Evolutionary conservation across 441 rosid genomes (phyloP).

Genomic region (Populus tomentosa): DNA sequence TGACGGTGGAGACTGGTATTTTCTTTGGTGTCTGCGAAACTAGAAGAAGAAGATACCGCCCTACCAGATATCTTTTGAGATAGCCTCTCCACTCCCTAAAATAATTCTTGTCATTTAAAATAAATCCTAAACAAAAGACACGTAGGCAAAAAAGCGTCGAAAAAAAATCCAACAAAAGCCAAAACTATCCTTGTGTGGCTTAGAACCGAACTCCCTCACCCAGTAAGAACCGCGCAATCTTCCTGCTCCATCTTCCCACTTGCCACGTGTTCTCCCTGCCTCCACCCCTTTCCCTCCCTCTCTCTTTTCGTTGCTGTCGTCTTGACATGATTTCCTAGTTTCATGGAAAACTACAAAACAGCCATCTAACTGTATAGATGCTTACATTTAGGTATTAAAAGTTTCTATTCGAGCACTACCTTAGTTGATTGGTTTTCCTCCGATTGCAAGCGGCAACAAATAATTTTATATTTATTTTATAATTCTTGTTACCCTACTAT

Average conservation of each 20-base stretch:
- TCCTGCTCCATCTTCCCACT: conserved; percentile 19
- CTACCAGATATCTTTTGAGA: too few species aligned
- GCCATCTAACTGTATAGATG: not conserved
- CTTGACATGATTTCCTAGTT: not conserved
- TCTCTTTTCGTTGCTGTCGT: not conserved
- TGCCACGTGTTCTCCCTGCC: conserved; percentile 59
- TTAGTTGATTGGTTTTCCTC: too few species aligned
- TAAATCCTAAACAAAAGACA: not conserved
- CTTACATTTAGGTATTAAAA: not conserved
- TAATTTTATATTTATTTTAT: too few species aligned
- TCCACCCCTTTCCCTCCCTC: conserved; percentile 42
- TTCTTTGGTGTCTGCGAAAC: too few species aligned
- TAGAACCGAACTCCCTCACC: conserved; percentile 6
- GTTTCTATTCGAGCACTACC: not conserved
- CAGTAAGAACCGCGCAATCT: conserved; percentile 37
- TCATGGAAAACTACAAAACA: not conserved
- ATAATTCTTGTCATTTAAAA: not conserved
- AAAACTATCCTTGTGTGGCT: conserved; percentile 20
- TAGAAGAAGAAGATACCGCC: too few species aligned
- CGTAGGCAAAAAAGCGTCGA: conserved; percentile 22
- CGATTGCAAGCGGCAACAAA: too few species aligned
- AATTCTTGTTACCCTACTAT: too few species aligned
- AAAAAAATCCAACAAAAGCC: not conserved
- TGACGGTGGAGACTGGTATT: too few species aligned
- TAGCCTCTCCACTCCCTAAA: not conserved